Evolutionary conservation across 495 filamentous ascomycete species (phyloP).

Genomic region (Podospora conica): DNA sequence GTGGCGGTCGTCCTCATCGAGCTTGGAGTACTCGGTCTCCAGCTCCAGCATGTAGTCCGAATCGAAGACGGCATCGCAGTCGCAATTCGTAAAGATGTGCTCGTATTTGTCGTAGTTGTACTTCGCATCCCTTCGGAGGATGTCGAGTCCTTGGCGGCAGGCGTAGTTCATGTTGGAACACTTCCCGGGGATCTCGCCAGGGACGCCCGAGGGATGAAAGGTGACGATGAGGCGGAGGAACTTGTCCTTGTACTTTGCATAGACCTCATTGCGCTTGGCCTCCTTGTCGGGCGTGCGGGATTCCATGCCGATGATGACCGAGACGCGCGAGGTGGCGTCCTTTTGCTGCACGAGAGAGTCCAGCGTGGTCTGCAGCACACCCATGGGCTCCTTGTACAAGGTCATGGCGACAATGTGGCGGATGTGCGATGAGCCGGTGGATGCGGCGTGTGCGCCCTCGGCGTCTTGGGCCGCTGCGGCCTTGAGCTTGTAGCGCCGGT

Average conservation of each 20-base stretch:
- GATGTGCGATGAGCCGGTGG: background rate
- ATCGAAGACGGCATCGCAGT: slow-evolving; percentile 11
- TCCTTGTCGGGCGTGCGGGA: slow-evolving; percentile 7
- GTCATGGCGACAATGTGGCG: slow-evolving; percentile 12
- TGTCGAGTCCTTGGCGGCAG: slow-evolving; percentile 4
- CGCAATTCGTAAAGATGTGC: slow-evolving; percentile 13
- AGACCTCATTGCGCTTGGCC: slow-evolving; percentile 5
- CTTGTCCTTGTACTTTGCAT: slow-evolving; percentile 5
- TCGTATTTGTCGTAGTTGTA: slow-evolving; percentile 12
- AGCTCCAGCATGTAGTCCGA: slow-evolving; percentile 7
- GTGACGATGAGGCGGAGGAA: slow-evolving; percentile 12
- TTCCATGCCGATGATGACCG: slow-evolving; percentile 11
- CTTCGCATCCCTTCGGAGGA: slow-evolving; percentile 3
- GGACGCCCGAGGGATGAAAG: slow-evolving; percentile 4
- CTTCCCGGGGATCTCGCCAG: slow-evolving; percentile 9
- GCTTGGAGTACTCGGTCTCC: slow-evolving; percentile 5
- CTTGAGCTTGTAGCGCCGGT: background rate
- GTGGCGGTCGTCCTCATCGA: slow-evolving; percentile 1
- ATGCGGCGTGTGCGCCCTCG: background rate
- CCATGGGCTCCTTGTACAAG: slow-evolving; percentile 12
- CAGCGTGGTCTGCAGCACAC: slow-evolving; percentile 3
- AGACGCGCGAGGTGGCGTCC: slow-evolving; percentile 8
- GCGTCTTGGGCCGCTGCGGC: slow-evolving; percentile 2
- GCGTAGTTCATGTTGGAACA: slow-evolving; percentile 14
- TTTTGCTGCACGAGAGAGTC: slow-evolving; percentile 10